These are phyloP conservation scores for Postia placenta DNA, from an alignment of 768 basidiomycete genomes.

Conservation along the genomic window DNA sequence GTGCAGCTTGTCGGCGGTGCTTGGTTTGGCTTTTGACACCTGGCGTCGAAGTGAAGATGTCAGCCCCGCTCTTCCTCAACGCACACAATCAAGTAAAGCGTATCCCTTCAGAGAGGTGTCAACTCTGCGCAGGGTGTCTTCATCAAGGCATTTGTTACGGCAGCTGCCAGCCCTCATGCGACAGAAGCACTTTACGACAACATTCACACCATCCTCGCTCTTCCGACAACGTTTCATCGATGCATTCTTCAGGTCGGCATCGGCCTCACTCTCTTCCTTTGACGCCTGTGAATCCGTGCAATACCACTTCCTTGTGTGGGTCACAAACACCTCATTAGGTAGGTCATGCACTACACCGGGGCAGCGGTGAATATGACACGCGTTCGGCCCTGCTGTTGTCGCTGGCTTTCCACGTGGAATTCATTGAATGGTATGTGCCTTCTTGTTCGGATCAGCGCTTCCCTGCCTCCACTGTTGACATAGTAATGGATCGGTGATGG, in stretches of 20 bases:
- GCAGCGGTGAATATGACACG: slow-evolving; percentile 66
- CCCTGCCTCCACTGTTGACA: too few relatives aligned
- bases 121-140: slow-evolving; percentile 57
- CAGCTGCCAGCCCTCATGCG: slow-evolving; percentile 65
- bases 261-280: slow-evolving; percentile 57
- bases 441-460: not conserved
- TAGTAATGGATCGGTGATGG: slow-evolving; percentile 72
- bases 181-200: slow-evolving; percentile 60
- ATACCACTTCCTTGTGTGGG: too few relatives aligned
- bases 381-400: slow-evolving; percentile 66
- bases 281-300: slow-evolving; percentile 43
- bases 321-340: slow-evolving; percentile 29
- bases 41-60: slow-evolving; percentile 55
- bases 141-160: slow-evolving; percentile 68
- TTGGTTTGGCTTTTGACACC: slow-evolving; percentile 45
- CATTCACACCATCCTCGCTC: slow-evolving; percentile 73
- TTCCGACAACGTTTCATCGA: not conserved
- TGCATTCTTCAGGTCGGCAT: slow-evolving; percentile 44
- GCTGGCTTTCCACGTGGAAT: slow-evolving; percentile 45
- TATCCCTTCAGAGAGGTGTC: slow-evolving; percentile 37
- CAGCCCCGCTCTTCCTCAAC: slow-evolving; percentile 10
- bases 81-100: slow-evolving; percentile 38
- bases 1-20: slow-evolving; percentile 59
- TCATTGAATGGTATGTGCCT: slow-evolving; percentile 56
- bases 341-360: slow-evolving; percentile 56